Evolutionary conservation across 352 stramenopile species (phyloP), one percentile per base, ranked within the genome.

Genomic region (Globisporangium barbulae): DNA sequence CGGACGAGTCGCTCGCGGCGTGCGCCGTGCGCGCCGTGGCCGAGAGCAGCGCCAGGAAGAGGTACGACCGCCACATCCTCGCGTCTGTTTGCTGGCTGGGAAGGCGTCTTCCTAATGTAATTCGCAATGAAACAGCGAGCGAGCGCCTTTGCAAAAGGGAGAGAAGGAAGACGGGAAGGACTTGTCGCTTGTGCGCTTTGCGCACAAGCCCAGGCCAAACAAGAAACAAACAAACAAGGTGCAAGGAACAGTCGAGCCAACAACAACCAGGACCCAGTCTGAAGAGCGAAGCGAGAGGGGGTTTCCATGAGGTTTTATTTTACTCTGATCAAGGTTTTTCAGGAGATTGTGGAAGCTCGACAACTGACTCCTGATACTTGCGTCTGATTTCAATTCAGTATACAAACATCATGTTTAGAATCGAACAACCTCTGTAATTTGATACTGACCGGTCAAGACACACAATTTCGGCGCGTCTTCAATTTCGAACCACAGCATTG

Each of bases 31-130:
- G 66, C 57, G 68, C 65, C 19, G 63, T 64, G 25, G 68, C 73
- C 31, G 76, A 61, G 42, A 80, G 67, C 45, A 83, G 67, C 61
- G 74, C 75, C 19, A 84, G 64, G 52, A 73, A 50, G 7, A 75
- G 47, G n/a, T 58, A 66, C 49, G 72, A 63, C 15, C 56, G 58
- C 56, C 63, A 65, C 63, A 69, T 65, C 8, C 17, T 21, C 6
- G 49, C 49, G 49, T 9, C 17, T 42, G 50, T n/a, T 56, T 30
- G 30, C 50, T 28, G 41, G 50, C 15, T 7, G 35, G 31, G n/a
- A 61, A 25, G 25, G n/a, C 31, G 50, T 42, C 39, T 41, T 61
- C 55, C 25, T 50, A 19, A 25, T 50, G 9, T 25, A 12, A 25
- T 50, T 50, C 49, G 49, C 49, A 55, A 55, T n/a, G n/a, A n/a